Base-by-base conservation (phyloP, 192 early-diverging fungal genomes). In the Coemansia sp. region DNA sequence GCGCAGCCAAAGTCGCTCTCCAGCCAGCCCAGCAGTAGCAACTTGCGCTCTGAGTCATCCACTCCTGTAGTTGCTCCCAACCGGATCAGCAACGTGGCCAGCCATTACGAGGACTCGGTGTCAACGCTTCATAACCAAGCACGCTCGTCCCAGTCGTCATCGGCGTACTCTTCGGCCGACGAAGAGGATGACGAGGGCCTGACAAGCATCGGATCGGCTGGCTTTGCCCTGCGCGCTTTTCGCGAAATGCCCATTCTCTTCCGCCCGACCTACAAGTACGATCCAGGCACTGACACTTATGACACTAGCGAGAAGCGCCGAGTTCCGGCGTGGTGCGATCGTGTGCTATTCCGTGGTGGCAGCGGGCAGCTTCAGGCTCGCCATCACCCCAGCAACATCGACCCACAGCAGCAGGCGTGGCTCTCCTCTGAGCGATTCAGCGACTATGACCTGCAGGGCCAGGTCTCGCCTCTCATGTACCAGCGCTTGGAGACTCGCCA, bases 221-320 rank as follows among this genome's bases (percentile, higher is more conserved):
- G 85, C 22, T 96, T 95, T 81, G 90, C 90, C 10, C 74, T 99
- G 49, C 77, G 88, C 7, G 73, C 80, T 6, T 98, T 95, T 63
- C 64, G 69, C 47, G 97, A 99, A 82, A 85, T 87, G 12, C 87
- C 86, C 29, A 77, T 96, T 41, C 65, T 60, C 31, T 99, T 99
- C 79, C 89, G 85, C 8, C 98, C 98, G 0, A 99, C 98, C 2
- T 99, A 98, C 89, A 99, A 99, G 79, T 98, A 95, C 72, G 92
- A 99, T 66, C 87, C 86, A 5, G 91, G 91, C 17, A 91, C 90
- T 15, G 86, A 93, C 36, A 75, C 73, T 11, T 99, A 96, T 65
- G 98, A 99, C 69, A 88, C 90, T 6, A 94, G 91, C 41, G 96
- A 98, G 45, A 99, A 99, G 85, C 88, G 90, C 62, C 87, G 98